Percentiles rank a stretch among this genome's conserved stretches.
Evolutionary conservation across 2,329 filamentous ascomycete species (phyloP).

Genomic region (Triangularia setosa): DNA sequence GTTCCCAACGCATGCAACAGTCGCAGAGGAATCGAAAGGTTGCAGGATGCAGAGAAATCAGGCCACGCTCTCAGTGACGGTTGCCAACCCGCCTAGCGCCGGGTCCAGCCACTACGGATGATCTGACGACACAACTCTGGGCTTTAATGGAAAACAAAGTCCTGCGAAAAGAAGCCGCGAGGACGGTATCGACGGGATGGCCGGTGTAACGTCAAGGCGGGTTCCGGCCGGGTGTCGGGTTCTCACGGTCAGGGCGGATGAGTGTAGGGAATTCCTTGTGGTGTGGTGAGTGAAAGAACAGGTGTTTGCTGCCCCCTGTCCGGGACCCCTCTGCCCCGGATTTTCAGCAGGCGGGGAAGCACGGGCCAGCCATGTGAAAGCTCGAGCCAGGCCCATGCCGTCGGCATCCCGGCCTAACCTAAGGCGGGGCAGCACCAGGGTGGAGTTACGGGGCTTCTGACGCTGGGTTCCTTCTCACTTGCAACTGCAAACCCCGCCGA

Average conservation of each 20-base stretch:
- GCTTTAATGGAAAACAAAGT: not conserved
- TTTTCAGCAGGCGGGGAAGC: not conserved
- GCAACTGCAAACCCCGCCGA: constrained; percentile 1
- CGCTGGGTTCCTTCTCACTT: not conserved
- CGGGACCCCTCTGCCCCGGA: not conserved
- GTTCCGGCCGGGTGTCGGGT: constrained; percentile 1
- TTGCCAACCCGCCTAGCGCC: constrained; percentile 7
- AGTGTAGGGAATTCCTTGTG: not conserved
- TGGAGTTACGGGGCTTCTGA: not conserved
- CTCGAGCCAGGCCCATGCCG: not conserved
- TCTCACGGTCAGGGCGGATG: not conserved
- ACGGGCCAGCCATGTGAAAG: constrained; percentile 2
- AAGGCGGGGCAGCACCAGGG: not conserved
- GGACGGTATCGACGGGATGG: not conserved
- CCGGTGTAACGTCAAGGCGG: constrained; percentile 4
- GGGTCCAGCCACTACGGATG: not conserved
- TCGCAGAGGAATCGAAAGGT: not conserved
- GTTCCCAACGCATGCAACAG: constrained; percentile 6
- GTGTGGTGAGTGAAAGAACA: not conserved
- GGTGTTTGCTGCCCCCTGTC: not conserved
- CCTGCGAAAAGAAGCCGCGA: not conserved
- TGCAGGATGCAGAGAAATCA: constrained; percentile 4
- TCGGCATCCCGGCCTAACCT: not conserved
- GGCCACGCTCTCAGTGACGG: constrained; percentile 1
- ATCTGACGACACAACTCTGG: not conserved